Evolutionary conservation across 202 grass and related monocot genomes (phyloP).

Genomic region (Panicum hallii): DNA sequence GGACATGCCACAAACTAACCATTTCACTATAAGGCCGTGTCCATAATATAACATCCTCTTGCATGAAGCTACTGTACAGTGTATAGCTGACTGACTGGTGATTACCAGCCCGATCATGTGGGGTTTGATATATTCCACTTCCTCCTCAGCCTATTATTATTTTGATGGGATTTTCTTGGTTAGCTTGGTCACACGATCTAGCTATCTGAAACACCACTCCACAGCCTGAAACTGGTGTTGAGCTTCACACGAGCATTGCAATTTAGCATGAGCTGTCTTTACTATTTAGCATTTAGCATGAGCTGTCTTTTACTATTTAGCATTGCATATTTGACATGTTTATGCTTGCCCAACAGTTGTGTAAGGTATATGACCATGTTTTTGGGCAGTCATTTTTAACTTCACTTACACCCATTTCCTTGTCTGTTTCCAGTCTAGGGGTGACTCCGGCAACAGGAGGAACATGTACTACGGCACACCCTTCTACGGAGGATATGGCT

Average conservation of each 20-base stretch:
- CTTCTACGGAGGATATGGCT: slow-evolving; percentile 65
- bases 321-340: not conserved
- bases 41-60: not conserved
- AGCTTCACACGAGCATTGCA: not conserved
- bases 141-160: not conserved
- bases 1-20: not conserved
- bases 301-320: not conserved
- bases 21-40: not conserved
- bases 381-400: not conserved
- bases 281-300: not conserved
- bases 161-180: slow-evolving; percentile 4
- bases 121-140: not conserved
- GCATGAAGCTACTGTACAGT: not conserved
- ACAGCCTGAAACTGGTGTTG: not conserved
- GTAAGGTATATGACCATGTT: not conserved
- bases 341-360: not conserved
- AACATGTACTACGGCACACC: slow-evolving; percentile 70
- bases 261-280: not conserved
- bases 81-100: not conserved
- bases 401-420: slow-evolving; percentile 14
- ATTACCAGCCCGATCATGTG: not conserved
- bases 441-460: slow-evolving; percentile 50
- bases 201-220: not conserved
- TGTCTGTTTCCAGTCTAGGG: slow-evolving; percentile 58
- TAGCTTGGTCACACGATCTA: not conserved